Base-by-base conservation (phyloP, 73 alveolate genomes). In the Paramecium caudatum region DNA sequence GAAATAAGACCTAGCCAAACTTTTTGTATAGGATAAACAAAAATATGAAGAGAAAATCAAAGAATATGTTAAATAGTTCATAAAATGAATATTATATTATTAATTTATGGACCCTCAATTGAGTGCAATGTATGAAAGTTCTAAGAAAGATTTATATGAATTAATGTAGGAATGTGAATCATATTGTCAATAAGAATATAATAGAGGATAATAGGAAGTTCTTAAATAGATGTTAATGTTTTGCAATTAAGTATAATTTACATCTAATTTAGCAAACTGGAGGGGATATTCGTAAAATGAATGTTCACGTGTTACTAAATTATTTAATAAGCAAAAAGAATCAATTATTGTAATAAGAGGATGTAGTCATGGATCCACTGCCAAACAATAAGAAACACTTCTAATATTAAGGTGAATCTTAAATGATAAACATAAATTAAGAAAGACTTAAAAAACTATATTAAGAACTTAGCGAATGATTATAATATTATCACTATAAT, bases 21-120 rank as follows among this genome's bases (percentile, higher is more conserved):
- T 39, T 39, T 6, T 39, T 39, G 9, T 39, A 39, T 39, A 6
- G 5, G 48, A 39, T 6, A 6, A 39, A 9, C 9, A 6, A 6
- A 39, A 39, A 39, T 39, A 39, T 39, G 9, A 39, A 9, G 9
- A 6, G 48, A 39, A 6, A 39, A 5, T 39, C 9, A 39, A 39
- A 39, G 48, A 3, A 3, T 46, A 13, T 46, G 10, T 46, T 46
- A 13, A 46, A 6, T 46, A 46, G 15, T 46, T 3, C 61, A 3
- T 13, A 46, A 46, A 46, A 55, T 55, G 23, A 16, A 9, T 27
- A 23, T 55, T 55, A 17, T 9, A 2, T 16, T 55, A 27, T 55
- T 55, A 55, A 55, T 55, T 19, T 55, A 55, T 55, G 80, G 80
- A 55, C 80, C 80, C 80, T 16, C 30, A 55, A 55, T 55, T 55